These are phyloP conservation scores for Aspergillus candidus DNA, from an alignment of 2,329 filamentous ascomycete species.

Conservation along the genomic window DNA sequence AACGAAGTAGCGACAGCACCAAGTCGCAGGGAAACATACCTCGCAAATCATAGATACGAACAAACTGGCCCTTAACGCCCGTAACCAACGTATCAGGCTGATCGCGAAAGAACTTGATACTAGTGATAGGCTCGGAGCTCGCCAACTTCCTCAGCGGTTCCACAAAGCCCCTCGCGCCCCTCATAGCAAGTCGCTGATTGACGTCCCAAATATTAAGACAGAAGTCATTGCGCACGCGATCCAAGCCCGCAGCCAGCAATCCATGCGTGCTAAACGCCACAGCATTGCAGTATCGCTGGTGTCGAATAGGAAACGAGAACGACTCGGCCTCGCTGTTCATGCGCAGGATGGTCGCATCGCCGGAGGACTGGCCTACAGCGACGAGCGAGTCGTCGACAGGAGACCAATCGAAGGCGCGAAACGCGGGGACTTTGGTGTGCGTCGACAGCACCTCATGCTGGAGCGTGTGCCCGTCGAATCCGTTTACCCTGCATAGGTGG, in stretches of 20 bases:
- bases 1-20: not conserved
- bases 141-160: conserved; percentile 55
- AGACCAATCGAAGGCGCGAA: conserved; percentile 62
- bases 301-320: conserved; percentile 52
- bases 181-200: conserved; percentile 41
- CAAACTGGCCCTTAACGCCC: conserved; percentile 55
- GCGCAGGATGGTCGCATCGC: conserved; percentile 54
- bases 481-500: conserved; percentile 49
- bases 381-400: conserved; percentile 52
- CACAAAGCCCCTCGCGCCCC: conserved; percentile 26
- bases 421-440: conserved; percentile 52
- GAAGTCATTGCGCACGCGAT: conserved; percentile 58
- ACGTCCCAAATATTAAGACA: conserved; percentile 62
- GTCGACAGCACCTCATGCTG: conserved; percentile 50
- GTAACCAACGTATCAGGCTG: conserved; percentile 57
- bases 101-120: conserved; percentile 57
- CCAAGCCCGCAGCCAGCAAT: conserved; percentile 55
- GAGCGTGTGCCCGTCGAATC: conserved; percentile 36
- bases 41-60: conserved; percentile 58
- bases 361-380: conserved; percentile 56
- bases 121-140: conserved; percentile 57
- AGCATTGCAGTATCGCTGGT: conserved; percentile 60
- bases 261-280: conserved; percentile 54
- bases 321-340: conserved; percentile 46
- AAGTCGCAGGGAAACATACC: conserved; percentile 34